Conservation (phyloP, 1,139 yeast genomes). For the Suhomyces terraborum region DNA sequence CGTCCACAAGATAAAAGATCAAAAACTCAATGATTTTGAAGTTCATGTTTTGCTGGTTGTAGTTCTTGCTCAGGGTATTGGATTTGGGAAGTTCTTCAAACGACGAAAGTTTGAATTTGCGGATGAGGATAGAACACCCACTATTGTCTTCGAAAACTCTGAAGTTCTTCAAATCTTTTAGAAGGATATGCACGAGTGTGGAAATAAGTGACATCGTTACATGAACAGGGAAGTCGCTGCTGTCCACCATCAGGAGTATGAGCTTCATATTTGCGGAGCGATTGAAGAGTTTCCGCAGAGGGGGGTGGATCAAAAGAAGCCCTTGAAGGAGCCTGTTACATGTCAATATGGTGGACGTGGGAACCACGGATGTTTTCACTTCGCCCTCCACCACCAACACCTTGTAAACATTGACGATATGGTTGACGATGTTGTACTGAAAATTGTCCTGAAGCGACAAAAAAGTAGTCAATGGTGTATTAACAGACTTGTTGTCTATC, state of each 20-base stretch:
- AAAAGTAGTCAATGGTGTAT: slow-evolving; percentile 36
- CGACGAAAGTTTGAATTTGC: slow-evolving; percentile 29
- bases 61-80: slow-evolving; percentile 3
- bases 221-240: slow-evolving; percentile 18
- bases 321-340: slow-evolving; percentile 61
- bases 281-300: slow-evolving; percentile 51
- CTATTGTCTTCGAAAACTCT: slow-evolving; percentile 58
- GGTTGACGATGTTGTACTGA: slow-evolving; percentile 48
- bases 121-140: slow-evolving; percentile 61
- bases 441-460: slow-evolving; percentile 53
- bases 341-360: slow-evolving; percentile 19
- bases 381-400: neutral
- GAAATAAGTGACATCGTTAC: slow-evolving; percentile 52
- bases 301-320: slow-evolving; percentile 59
- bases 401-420: slow-evolving; percentile 34
- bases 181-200: slow-evolving; percentile 60
- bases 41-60: slow-evolving; percentile 44
- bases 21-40: slow-evolving; percentile 71
- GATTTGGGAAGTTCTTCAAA: slow-evolving; percentile 15
- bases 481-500: slow-evolving; percentile 4
- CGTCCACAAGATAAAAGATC: slow-evolving; percentile 73
- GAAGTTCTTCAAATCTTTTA: slow-evolving; percentile 57
- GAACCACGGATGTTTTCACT: neutral
- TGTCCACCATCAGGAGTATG: slow-evolving; percentile 30
- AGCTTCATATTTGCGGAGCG: slow-evolving; percentile 34